Evolutionary conservation across 129 eudicot genomes (phyloP), one percentile per base, ranked within the genome.

Genomic region (Mikania micrantha): DNA sequence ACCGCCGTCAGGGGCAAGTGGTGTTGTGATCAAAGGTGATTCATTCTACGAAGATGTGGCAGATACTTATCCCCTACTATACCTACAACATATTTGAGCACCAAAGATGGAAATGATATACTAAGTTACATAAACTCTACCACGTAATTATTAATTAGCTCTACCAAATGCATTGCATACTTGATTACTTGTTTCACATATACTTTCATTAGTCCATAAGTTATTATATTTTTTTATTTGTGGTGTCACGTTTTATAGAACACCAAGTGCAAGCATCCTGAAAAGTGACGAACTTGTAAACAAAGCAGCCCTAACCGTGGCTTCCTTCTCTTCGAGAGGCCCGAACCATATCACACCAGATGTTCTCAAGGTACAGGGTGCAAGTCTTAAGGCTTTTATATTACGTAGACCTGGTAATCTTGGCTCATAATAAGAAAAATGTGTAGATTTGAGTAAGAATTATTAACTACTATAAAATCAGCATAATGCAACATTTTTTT

Each of bases 361-460:
- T 73, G 74, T 87, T 53, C 90, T 87, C 52, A 87, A 84, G 95
- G 95, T 83, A 52, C n/a, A n/a, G n/a, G n/a, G n/a, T n/a, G n/a
- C n/a, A n/a, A n/a, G n/a, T n/a, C n/a, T n/a, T n/a, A n/a, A n/a
- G n/a, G n/a, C n/a, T n/a, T n/a, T n/a, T n/a, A n/a, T n/a, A n/a
- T n/a, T n/a, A n/a, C n/a, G n/a, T n/a, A n/a, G n/a, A n/a, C n/a
- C n/a, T n/a, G n/a, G n/a, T n/a, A n/a, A n/a, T n/a, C n/a, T n/a
- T n/a, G n/a, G n/a, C n/a, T n/a, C n/a, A n/a, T n/a, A n/a, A n/a
- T n/a, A n/a, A n/a, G n/a, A n/a, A n/a, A n/a, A n/a, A n/a, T n/a
- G n/a, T n/a, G n/a, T n/a, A n/a, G n/a, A n/a, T n/a, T n/a, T n/a
- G n/a, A n/a, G n/a, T n/a, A n/a, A n/a, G n/a, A n/a, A n/a, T n/a